Percentiles rank a stretch among this genome's conserved stretches.
Evolutionary conservation across 2,329 filamentous ascomycete genomes (phyloP).

Genomic region (Aspergillus thermomutatus): DNA sequence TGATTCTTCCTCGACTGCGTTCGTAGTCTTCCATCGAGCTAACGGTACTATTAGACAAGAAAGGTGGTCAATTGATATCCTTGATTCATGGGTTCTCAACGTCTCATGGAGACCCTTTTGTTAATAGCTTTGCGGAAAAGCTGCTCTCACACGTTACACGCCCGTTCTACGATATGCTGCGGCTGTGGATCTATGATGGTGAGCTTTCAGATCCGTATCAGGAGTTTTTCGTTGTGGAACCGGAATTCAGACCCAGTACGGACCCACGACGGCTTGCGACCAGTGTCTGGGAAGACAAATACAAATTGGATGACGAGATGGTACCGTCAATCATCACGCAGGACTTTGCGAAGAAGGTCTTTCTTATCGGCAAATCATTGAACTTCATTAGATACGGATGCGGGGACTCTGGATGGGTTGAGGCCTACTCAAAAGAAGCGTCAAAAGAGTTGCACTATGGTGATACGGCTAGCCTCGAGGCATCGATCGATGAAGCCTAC

Average conservation of each 20-base stretch:
- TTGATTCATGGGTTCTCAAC: slow-evolving; percentile 91
- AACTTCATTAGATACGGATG: slow-evolving; percentile 98
- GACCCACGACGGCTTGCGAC: slow-evolving; percentile 58
- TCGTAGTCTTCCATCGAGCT: slow-evolving; percentile 1
- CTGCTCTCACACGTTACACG: slow-evolving; percentile 81
- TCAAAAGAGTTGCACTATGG: slow-evolving; percentile 91
- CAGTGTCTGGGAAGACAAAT: slow-evolving; percentile 98
- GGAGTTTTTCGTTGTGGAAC: slow-evolving; percentile 93
- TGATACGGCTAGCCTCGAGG: slow-evolving; percentile 85
- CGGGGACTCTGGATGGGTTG: slow-evolving; percentile 90
- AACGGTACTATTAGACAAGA: slow-evolving; percentile 50
- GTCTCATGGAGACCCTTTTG: slow-evolving; percentile 91
- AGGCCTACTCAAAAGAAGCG: slow-evolving; percentile 86
- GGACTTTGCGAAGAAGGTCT: slow-evolving; percentile 94
- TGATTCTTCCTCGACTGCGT: not conserved
- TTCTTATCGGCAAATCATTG: slow-evolving; percentile 93
- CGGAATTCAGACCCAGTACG: slow-evolving; percentile 54
- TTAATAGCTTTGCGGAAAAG: slow-evolving; percentile 87
- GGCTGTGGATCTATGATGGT: slow-evolving; percentile 97
- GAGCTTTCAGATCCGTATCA: slow-evolving; percentile 93
- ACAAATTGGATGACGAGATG: slow-evolving; percentile 79
- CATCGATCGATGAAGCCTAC: slow-evolving; percentile 94
- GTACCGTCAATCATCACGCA: slow-evolving; percentile 89
- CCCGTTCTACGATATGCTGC: slow-evolving; percentile 94
- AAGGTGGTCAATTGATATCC: slow-evolving; percentile 87